Base-by-base conservation (phyloP, 2,329 filamentous ascomycete genomes). In the Cryoendolithus antarcticus region DNA sequence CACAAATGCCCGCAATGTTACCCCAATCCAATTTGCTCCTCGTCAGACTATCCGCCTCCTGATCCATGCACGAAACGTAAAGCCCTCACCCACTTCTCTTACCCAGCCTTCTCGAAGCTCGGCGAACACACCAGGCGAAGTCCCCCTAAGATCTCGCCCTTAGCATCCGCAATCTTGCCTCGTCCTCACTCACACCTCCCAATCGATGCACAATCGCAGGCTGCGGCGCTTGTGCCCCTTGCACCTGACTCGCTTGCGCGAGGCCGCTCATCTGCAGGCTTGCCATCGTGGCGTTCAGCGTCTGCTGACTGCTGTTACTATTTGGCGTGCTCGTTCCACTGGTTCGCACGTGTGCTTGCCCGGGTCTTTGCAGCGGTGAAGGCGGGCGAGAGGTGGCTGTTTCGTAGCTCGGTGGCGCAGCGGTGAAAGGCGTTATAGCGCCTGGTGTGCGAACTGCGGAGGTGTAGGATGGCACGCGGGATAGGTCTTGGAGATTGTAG, bases 381-480 rank as follows among this genome's bases (percentile, higher is more conserved):
- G 62, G 55, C 0, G 65, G 64, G 32, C 66, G 56, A 32, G 56
- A 62, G 4, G 60, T 69, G 1, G 65, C 66, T 32, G 64, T 60
- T 29, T 66, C 55, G 48, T 69, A 70, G 37, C 55, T 63, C 2
- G 66, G 66, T 1, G 65, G 60, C 9, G 56, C 59, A 36, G 64
- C 62, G 13, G 53, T 57, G 33, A 60, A 59, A 2, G 63, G 64
- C 7, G 62, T 64, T 9, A 59, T 48, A 2, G 59, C 44, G 10
- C 56, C 60, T 1, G 64, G 64, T 2, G 64, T 67, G 27, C 65
- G 59, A 6, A 70, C 54, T 6, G 67, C 67, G 1, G 67, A 67
- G 50, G 65, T 65, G 48, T 72, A 72, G 35, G 64, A 69, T 6
- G 69, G 69, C 1, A 69, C 69, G 29, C 67, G 62, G 4, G 61